phyloP scores from a whole-genome alignment of 2,329 filamentous ascomycete species.

The Drechslerella dactyloides region DNA sequence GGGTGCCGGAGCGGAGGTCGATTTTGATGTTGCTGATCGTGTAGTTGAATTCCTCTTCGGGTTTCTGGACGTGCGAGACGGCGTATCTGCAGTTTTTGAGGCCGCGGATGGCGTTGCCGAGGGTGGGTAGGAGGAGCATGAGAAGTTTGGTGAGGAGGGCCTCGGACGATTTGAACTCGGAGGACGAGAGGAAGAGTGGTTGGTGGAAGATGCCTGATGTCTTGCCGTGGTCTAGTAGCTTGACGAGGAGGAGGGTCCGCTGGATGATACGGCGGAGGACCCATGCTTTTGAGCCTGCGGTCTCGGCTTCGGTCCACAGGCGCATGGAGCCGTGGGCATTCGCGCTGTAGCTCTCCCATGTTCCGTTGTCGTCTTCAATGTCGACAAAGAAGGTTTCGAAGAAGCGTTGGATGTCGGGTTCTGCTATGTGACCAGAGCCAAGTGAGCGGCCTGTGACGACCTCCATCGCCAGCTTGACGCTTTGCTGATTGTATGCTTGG shows the following conservation, averaged over 20 bases:
- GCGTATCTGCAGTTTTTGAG: slow-evolving; percentile 66
- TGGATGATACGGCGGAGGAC: slow-evolving; percentile 22
- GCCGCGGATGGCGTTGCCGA: slow-evolving; percentile 65
- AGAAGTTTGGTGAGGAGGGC: slow-evolving; percentile 64
- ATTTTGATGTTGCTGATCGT: slow-evolving; percentile 67
- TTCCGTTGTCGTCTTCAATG: slow-evolving; percentile 31
- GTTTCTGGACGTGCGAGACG: slow-evolving; percentile 64
- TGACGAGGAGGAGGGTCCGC: slow-evolving; percentile 65
- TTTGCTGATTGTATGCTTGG: slow-evolving; percentile 64
- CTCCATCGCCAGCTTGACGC: slow-evolving; percentile 65
- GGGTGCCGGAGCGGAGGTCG: slow-evolving; percentile 68
- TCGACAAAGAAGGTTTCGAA: slow-evolving; percentile 50
- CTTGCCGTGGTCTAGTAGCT: slow-evolving; percentile 66
- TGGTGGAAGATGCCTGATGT: slow-evolving; percentile 55
- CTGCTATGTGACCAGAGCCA: background rate
- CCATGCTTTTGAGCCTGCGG: slow-evolving; percentile 60
- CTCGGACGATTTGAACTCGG: slow-evolving; percentile 65
- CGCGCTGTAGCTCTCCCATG: slow-evolving; percentile 21
- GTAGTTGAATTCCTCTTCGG: slow-evolving; percentile 67
- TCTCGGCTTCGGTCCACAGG: slow-evolving; percentile 52
- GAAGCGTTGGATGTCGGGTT: slow-evolving; percentile 45
- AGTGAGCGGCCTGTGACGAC: slow-evolving; percentile 66
- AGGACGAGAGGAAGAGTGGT: slow-evolving; percentile 57
- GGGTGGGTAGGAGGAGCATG: slow-evolving; percentile 65
- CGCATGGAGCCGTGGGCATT: slow-evolving; percentile 30